These are phyloP conservation scores for Cicer pinnatifidum DNA, from an alignment of 306 rosid species.

Conservation along the genomic window DNA sequence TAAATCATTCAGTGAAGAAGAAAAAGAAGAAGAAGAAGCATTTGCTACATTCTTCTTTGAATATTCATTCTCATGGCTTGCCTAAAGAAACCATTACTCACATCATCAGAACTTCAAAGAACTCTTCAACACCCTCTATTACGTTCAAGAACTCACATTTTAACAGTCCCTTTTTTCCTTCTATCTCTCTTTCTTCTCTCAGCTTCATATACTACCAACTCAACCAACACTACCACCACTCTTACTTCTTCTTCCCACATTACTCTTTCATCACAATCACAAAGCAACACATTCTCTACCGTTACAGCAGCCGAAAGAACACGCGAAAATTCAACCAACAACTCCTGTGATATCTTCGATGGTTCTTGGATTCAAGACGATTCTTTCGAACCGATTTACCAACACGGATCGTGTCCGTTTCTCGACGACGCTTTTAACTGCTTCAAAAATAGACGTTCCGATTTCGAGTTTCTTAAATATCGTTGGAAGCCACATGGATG, in stretches of 20 bases:
- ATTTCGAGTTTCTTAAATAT: conserved; percentile 40
- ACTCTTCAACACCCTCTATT: conserved; percentile 36
- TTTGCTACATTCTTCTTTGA: not conserved
- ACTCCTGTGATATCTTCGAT: conserved; percentile 49
- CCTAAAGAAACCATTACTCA: conserved; percentile 40
- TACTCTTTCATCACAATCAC: not conserved
- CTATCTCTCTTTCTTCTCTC: conserved; percentile 48
- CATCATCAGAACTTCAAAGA: conserved; percentile 40
- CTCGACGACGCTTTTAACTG: conserved; percentile 54
- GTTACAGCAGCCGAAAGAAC: conserved; percentile 39
- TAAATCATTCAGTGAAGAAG: too few relatives aligned
- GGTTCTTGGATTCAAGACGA: conserved; percentile 47
- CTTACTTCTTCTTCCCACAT: not conserved
- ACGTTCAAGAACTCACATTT: conserved; percentile 50
- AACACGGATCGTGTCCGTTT: conserved; percentile 42
- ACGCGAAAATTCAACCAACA: not conserved
- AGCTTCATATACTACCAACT: conserved; percentile 31
- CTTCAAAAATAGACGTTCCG: conserved; percentile 52
- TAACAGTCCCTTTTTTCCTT: conserved; percentile 36
- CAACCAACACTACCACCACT: not conserved
- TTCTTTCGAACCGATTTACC: conserved; percentile 29
- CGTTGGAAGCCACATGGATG: conserved; percentile 52
- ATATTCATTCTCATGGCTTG: conserved; percentile 33
- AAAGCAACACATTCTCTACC: conserved; percentile 29
- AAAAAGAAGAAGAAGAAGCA: too few relatives aligned